Evolutionary conservation across 495 filamentous ascomycete species (phyloP), one percentile per base, ranked within the genome.

Genomic region (Delitschia confertaspora): DNA sequence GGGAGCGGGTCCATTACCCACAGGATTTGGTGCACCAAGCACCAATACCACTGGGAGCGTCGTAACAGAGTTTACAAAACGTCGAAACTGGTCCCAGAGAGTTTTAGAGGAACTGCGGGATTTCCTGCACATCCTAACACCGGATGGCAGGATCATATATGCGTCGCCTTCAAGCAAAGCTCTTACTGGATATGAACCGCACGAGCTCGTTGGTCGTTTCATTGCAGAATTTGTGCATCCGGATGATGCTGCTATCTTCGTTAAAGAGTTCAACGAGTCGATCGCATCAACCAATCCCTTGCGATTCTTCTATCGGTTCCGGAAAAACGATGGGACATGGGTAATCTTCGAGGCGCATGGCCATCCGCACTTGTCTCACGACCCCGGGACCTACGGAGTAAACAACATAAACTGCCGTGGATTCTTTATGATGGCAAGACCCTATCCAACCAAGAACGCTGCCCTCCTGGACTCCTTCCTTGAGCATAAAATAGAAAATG

Each of bases 401-500:
- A 69, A 70, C 39, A 68, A 77, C 21, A 74, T 78, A 3, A 80
- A 79, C 51, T 95, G 89, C 63, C 76, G 82, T 47, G 88, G 89
- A 13, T 82, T 95, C 57, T 95, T 96, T 63, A 83, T 98, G 69
- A 85, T 94, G 77, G 79, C 86, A 18, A 74, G 91, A 16, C 91
- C 87, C 7, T 94, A 95, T 61, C 88, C 87, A 5, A 91, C 82
- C 34, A 86, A 82, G 60, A 91, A 87, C 57, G 78, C 85, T 0
- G 77, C 74, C 7, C 68, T 95, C 6, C 65, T 98, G 36, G 88
- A 98, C 62, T 93, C 89, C 0, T 95, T 95, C 49, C 69, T 98
- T 10, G 91, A 98, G 62, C 89, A 95, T 65, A 95, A 95, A 62
- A 88, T 96, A 35, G 91, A 96, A 61, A 95, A 98, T 55, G 88